phyloP scores from a whole-genome alignment of 768 basidiomycete species.

The Dioszegia hungarica region DNA sequence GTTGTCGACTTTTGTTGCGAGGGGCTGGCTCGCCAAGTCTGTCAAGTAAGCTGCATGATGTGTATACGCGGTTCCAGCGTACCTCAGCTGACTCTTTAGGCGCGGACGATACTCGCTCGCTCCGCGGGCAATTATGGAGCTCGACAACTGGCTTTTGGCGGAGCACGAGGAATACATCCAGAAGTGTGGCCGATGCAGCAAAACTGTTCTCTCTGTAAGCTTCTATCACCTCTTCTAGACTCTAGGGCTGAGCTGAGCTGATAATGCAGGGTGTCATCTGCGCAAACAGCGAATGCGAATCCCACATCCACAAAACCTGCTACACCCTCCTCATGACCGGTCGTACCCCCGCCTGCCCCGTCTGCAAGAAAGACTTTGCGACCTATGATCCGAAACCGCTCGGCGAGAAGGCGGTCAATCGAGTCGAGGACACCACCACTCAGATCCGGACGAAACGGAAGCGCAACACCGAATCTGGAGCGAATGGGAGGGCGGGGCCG shows the following conservation, averaged over 20 bases:
- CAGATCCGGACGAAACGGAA: slow-evolving; percentile 14
- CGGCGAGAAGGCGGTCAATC: slow-evolving; percentile 35
- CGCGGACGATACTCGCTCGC: slow-evolving; percentile 36
- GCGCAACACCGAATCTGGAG: not conserved
- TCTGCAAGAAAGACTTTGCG: slow-evolving; percentile 22
- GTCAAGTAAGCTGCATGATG: slow-evolving; percentile 21
- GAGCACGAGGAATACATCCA: slow-evolving; percentile 35
- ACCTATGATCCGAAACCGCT: slow-evolving; percentile 16
- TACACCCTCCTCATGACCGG: slow-evolving; percentile 14
- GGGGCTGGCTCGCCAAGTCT: slow-evolving; percentile 43
- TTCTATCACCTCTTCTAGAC: slow-evolving; percentile 19
- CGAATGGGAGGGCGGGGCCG: not conserved
- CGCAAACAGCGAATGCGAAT: slow-evolving; percentile 23
- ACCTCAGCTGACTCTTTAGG: slow-evolving; percentile 22
- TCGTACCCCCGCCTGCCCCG: slow-evolving; percentile 20
- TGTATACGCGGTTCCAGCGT: no score
- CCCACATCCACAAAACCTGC: slow-evolving; percentile 37
- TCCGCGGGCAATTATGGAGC: slow-evolving; percentile 33
- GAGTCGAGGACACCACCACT: slow-evolving; percentile 22
- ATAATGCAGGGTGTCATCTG: slow-evolving; percentile 26
- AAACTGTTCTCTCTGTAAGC: slow-evolving; percentile 37
- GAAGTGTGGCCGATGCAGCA: slow-evolving; percentile 31
- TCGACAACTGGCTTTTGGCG: slow-evolving; percentile 29
- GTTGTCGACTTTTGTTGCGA: slow-evolving; percentile 31
- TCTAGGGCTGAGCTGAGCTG: not conserved